A percentile compares a stretch with the other conserved stretches of the same genome.
Evolutionary conservation across 768 basidiomycete species (phyloP).

Genomic region (Pulveroboletus sp.): DNA sequence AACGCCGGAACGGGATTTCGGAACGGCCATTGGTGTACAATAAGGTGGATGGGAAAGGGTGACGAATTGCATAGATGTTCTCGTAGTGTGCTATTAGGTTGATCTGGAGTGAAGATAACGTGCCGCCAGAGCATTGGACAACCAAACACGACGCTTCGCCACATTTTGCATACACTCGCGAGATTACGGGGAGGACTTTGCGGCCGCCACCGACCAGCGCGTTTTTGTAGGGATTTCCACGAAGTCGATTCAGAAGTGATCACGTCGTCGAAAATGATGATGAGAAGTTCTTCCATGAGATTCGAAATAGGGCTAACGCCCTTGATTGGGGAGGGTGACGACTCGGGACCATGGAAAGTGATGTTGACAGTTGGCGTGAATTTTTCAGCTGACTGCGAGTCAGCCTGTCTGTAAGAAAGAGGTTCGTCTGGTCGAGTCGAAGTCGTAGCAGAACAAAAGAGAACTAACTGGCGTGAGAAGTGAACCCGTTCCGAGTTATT

Average conservation of each 20-base stretch:
- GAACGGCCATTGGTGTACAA: conserved; percentile 20
- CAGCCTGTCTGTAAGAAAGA: background rate
- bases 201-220: background rate
- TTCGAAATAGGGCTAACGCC: conserved; percentile 5
- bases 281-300: conserved; percentile 19
- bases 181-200: conserved; percentile 12
- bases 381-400: background rate
- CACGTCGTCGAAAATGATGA: conserved; percentile 20
- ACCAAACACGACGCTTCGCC: conserved; percentile 13
- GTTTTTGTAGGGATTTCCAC: background rate
- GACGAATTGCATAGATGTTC: conserved; percentile 18
- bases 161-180: conserved; percentile 14
- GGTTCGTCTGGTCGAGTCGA: background rate
- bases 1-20: conserved; percentile 3
- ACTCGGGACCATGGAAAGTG: background rate
- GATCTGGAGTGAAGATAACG: conserved; percentile 15
- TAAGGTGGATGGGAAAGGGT: conserved; percentile 11
- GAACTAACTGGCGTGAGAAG: background rate
- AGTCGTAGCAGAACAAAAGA: background rate
- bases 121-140: conserved; percentile 21
- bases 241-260: conserved; percentile 9
- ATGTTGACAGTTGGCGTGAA: background rate
- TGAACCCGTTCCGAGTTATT: background rate
- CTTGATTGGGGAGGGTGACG: background rate
- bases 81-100: conserved; percentile 6